Evolutionary conservation across 2,329 filamentous ascomycete species (phyloP), one percentile per base, ranked within the genome.

Genomic region (Colletotrichum sp.): DNA sequence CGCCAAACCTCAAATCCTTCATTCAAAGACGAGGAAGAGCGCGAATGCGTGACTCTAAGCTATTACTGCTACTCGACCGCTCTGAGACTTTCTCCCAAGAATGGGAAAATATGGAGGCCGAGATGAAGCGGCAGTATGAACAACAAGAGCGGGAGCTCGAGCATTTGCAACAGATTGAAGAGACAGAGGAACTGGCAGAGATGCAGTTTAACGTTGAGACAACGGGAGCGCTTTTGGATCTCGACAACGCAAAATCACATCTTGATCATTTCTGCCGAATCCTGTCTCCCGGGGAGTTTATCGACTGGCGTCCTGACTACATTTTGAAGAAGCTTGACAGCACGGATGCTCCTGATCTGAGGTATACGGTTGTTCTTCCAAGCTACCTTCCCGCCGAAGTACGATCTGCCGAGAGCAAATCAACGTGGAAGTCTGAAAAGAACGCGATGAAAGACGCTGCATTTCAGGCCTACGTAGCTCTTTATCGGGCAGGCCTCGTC

Each of bases 381-480:
- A 88, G 90, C 6, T 93, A 91, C 6, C 86, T 98, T 1, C 89
- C 94, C n/a, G 85, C 88, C 6, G 82, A 88, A 15, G 83, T 95
- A 12, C 91, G 94, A 18, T 85, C 83, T 52, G 87, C 90, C 0
- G 79, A 84, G 27, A 91, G 93, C 67, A 82, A 83, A 32, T 77
- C 81, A 43, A 77, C 82, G n/a, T 98, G 96, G 96, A 83, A 78
- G 13, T 94, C 92, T 0, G 93, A 97, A 80, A 90, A 88, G 73
- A 92, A 91, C 78, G 95, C 96, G 0, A 92, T 88, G 78, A 95
- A 94, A 80, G 96, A 98, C 83, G 95, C 94, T 1, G 94, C 95
- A 0, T 97, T 98, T 76, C 91, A 95, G 80, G 94, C 96, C 1
- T 98, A 96, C 80, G 84, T 91, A 27, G 88, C 87, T 7, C 87